phyloP scores from a whole-genome alignment of 2,329 filamentous ascomycete genomes.

The Cadophora gregata region DNA sequence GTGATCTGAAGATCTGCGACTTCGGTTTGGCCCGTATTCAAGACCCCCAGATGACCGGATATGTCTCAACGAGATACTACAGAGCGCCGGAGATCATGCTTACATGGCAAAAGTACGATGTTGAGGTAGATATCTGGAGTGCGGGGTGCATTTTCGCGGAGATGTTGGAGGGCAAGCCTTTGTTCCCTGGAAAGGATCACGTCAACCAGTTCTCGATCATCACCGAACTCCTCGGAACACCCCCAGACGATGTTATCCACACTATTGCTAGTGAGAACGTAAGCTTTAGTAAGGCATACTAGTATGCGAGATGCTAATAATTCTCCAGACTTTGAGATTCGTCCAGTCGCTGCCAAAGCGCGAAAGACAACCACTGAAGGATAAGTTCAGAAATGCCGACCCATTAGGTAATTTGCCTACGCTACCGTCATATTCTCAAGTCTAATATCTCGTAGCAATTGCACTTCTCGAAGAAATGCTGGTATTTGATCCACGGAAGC shows the following conservation, averaged over 20 bases:
- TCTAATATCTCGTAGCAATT: constrained; percentile 66
- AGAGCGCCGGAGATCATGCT: constrained; percentile 99
- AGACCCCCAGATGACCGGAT: constrained; percentile 99
- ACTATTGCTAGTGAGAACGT: constrained; percentile 98
- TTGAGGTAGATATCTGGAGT: constrained; percentile 99
- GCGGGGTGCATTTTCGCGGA: constrained; percentile 99
- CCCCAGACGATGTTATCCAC: constrained; percentile 97
- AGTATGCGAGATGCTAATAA: constrained; percentile 38
- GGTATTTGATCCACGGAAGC: constrained; percentile 97
- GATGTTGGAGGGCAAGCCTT: constrained; percentile 97
- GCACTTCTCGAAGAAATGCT: constrained; percentile 96
- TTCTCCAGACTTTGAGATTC: constrained; percentile 82
- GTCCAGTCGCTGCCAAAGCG: constrained; percentile 97
- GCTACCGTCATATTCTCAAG: not conserved
- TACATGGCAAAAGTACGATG: constrained; percentile 99
- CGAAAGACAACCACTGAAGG: constrained; percentile 81
- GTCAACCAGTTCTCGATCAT: constrained; percentile 99
- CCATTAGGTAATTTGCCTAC: constrained; percentile 64
- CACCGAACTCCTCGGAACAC: constrained; percentile 93
- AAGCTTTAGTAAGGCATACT: constrained; percentile 46
- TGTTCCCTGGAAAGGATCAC: constrained; percentile 98
- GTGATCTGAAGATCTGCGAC: constrained; percentile 99
- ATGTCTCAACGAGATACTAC: constrained; percentile 98
- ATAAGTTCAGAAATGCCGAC: constrained; percentile 97
- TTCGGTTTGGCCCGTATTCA: constrained; percentile 97